phyloP scores from a whole-genome alignment of 2,329 filamentous ascomycete genomes.

The Fusarium equiseti region DNA sequence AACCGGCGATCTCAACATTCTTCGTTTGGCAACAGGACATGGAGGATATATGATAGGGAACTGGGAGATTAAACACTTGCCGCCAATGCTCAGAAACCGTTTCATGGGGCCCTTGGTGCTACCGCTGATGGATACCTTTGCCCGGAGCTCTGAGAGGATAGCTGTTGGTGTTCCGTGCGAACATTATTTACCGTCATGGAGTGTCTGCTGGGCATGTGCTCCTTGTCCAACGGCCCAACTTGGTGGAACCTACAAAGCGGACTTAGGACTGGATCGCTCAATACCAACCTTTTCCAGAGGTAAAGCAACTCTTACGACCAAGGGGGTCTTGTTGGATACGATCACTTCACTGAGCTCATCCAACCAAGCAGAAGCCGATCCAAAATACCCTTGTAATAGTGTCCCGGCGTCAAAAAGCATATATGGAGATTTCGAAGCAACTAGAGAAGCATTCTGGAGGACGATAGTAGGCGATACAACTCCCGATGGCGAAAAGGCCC shows the following conservation, averaged over 20 bases:
- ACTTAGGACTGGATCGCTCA: accelerated
- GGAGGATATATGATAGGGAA: neutral
- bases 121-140: no score
- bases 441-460: neutral
- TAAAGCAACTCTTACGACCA: neutral
- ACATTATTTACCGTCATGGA: constrained; percentile 4
- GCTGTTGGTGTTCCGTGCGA: neutral
- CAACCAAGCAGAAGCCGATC: neutral
- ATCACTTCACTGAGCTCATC: neutral
- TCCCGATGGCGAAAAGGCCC: neutral
- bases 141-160: neutral
- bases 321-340: neutral
- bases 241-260: neutral
- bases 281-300: neutral
- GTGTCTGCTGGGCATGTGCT: constrained; percentile 9
- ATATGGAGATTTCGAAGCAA: neutral
- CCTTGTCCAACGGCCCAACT: constrained; percentile 1
- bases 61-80: neutral
- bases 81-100: no score
- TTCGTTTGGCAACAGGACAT: neutral
- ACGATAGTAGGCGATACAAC: constrained; percentile 10
- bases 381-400: neutral
- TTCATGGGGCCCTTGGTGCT: no score
- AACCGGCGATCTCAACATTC: neutral
- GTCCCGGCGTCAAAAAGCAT: accelerated